These are phyloP conservation scores for Paraurostyla sp. DNA, from an alignment of 73 alveolate genomes.

Conservation along the genomic window DNA sequence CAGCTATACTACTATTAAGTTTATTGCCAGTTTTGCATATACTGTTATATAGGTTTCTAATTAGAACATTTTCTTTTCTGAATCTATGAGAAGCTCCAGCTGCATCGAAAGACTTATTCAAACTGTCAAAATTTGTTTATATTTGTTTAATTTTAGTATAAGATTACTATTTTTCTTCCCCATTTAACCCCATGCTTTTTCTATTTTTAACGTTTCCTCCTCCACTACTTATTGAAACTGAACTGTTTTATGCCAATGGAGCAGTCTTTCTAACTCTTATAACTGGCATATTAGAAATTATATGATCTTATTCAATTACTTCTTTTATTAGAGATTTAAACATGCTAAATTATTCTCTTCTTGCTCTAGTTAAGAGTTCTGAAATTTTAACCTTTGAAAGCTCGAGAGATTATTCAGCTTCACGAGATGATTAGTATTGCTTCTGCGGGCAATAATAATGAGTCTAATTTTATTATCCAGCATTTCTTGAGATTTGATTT, in stretches of 20 bases:
- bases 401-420: conserved; percentile 24
- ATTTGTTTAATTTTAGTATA: too few species aligned
- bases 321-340: neutral
- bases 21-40: neutral
- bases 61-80: neutral
- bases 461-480: too few species aligned
- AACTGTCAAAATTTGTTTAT: too few species aligned
- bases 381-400: neutral
- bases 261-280: neutral
- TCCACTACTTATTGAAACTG: too few species aligned
- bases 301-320: conserved; percentile 1
- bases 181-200: too few species aligned
- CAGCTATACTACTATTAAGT: too few species aligned
- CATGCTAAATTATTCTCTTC: neutral
- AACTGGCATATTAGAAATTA: conserved; percentile 13
- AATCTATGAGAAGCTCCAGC: conserved; percentile 34
- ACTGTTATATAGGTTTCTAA: neutral
- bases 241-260: neutral
- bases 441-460: conserved; percentile 7
- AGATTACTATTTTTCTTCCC: too few species aligned
- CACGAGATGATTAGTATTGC: neutral
- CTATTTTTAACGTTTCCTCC: too few species aligned
- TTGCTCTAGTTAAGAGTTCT: neutral
- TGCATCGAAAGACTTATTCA: conserved; percentile 26
- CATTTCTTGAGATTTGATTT: too few species aligned